Percentiles rank a stretch among this genome's conserved stretches.
These are phyloP conservation scores for Amanita thiersii DNA, from an alignment of 768 basidiomycete species.

Conservation along the genomic window DNA sequence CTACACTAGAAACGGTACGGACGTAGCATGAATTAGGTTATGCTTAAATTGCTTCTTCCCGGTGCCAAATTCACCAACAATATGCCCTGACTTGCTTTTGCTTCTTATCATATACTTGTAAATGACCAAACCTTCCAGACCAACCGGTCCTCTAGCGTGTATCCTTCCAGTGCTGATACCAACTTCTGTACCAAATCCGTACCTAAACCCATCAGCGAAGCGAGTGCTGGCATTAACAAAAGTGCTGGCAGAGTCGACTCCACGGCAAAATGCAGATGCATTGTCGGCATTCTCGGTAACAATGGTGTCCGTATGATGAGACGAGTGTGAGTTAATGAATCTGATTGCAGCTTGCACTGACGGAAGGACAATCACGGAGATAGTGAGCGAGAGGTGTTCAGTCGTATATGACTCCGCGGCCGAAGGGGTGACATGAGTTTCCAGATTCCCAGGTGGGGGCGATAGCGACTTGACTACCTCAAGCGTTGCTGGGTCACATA, in stretches of 20 bases:
- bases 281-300: conserved; percentile 70
- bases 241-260: conserved; percentile 87
- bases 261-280: conserved; percentile 70
- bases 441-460: conserved; percentile 29
- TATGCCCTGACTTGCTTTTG: conserved; percentile 63
- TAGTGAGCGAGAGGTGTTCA: conserved; percentile 80
- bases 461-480: conserved; percentile 36
- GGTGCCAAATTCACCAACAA: conserved; percentile 79
- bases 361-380: conserved; percentile 72
- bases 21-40: conserved; percentile 30
- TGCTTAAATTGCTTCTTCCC: conserved; percentile 77
- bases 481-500: conserved; percentile 68
- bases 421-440: conserved; percentile 43
- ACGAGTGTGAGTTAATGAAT: conserved; percentile 90
- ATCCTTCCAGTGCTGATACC: conserved; percentile 96
- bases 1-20: conserved; percentile 35
- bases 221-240: conserved; percentile 94
- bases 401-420: conserved; percentile 65
- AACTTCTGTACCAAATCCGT: conserved; percentile 96
- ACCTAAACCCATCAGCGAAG: conserved; percentile 94
- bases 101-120: conserved; percentile 95
- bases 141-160: conserved; percentile 94
- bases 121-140: conserved; percentile 85
- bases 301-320: conserved; percentile 93
- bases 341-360: conserved; percentile 69